These are phyloP conservation scores for Gryganskiella cystojenkinii DNA, from an alignment of 192 early-diverging fungal species.

Conservation along the genomic window DNA sequence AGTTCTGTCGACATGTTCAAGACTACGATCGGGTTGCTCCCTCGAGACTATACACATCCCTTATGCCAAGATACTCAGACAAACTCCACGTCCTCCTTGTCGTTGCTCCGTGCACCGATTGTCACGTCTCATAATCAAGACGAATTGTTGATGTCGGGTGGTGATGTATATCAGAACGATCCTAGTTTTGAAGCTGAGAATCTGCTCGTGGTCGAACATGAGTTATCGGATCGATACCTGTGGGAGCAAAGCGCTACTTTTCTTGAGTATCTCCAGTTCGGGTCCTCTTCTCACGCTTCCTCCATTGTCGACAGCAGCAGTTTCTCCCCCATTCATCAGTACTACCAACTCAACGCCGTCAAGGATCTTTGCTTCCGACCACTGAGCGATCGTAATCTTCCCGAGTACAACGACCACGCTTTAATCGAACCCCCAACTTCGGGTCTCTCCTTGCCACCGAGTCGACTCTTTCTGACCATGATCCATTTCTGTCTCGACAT, in stretches of 20 bases:
- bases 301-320: too few relatives aligned
- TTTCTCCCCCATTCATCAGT: conserved; percentile 8
- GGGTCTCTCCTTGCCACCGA: conserved; percentile 34
- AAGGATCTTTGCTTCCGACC: conserved; percentile 31
- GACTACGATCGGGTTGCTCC: conserved; percentile 26
- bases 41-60: conserved; percentile 25
- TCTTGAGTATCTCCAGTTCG: conserved; percentile 13
- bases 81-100: too few relatives aligned
- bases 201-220: conserved; percentile 6
- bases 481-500: conserved; percentile 46
- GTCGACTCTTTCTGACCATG: conserved; percentile 36
- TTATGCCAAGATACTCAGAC: too few relatives aligned
- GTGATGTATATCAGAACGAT: too few relatives aligned
- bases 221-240: conserved; percentile 33
- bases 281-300: background rate
- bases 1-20: conserved; percentile 15
- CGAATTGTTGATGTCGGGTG: too few relatives aligned
- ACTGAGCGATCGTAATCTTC: conserved; percentile 8
- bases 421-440: conserved; percentile 28
- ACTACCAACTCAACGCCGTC: conserved; percentile 42
- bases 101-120: too few relatives aligned
- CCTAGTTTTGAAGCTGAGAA: conserved; percentile 3
- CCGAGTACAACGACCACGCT: conserved; percentile 34
- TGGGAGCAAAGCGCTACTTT: conserved; percentile 35
- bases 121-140: too few relatives aligned